Percentiles rank a stretch among this genome's conserved stretches.
These are phyloP conservation scores for Leccinum subrobustum DNA, from an alignment of 1,284 basidiomycete species.

Conservation along the genomic window DNA sequence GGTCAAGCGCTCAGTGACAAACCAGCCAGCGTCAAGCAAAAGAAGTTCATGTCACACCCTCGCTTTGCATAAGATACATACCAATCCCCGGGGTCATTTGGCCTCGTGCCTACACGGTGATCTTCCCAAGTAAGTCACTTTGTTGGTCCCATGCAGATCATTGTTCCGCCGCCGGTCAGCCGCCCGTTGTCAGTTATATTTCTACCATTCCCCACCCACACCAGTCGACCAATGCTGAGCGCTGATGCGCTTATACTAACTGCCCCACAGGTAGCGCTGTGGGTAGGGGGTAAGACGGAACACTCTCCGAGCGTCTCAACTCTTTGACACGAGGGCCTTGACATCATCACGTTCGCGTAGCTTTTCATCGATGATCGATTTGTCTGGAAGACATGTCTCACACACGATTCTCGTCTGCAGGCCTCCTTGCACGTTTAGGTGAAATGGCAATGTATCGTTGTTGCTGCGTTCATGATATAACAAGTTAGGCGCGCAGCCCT, in stretches of 20 bases:
- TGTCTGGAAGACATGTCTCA: background rate
- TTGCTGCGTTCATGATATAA: constrained; percentile 6
- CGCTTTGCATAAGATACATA: background rate
- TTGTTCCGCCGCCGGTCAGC: background rate
- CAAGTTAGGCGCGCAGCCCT: background rate
- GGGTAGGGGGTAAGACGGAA: background rate
- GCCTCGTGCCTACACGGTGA: background rate
- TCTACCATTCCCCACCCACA: background rate
- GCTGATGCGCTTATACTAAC: background rate
- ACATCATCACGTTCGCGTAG: background rate
- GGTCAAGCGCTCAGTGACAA: background rate
- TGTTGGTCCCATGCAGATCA: background rate
- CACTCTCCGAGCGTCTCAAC: background rate
- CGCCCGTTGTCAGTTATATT: background rate
- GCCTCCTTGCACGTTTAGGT: background rate
- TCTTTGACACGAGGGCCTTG: no score
- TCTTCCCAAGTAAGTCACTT: background rate
- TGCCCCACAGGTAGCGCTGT: background rate
- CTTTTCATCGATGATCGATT: background rate
- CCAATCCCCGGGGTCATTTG: background rate
- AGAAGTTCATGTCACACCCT: background rate
- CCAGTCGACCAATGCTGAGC: background rate
- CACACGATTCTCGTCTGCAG: background rate
- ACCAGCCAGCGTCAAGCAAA: background rate
- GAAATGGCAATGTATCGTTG: background rate